These are phyloP conservation scores for Camellia sinensis DNA, from an alignment of 148 eudicot genomes.

Conservation along the genomic window DNA sequence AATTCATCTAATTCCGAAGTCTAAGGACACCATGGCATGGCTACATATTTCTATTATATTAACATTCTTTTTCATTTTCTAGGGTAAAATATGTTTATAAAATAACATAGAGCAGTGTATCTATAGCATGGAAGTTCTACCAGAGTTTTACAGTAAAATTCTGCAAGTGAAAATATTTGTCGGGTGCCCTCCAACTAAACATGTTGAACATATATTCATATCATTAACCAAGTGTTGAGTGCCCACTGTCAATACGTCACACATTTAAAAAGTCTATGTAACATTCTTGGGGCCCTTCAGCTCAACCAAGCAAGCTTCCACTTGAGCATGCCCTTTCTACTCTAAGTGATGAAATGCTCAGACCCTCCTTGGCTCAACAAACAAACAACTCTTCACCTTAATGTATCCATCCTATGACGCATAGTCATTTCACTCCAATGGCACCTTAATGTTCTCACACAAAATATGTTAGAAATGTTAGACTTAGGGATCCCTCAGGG, in stretches of 20 bases:
- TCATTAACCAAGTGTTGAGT: neutral
- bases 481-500: too few relatives aligned
- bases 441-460: too few relatives aligned
- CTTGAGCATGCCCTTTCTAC: neutral
- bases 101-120: neutral
- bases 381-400: neutral
- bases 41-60: too few relatives aligned
- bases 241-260: neutral
- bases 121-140: neutral
- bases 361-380: neutral
- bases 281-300: neutral
- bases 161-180: neutral
- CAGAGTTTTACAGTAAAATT: neutral
- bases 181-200: neutral
- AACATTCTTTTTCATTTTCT: too few relatives aligned
- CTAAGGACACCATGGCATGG: too few relatives aligned
- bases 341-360: neutral
- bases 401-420: neutral
- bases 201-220: neutral
- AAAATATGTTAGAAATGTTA: too few relatives aligned
- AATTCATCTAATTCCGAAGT: too few relatives aligned
- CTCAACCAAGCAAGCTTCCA: neutral
- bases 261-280: neutral
- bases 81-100: too few relatives aligned
- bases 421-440: neutral